phyloP scores from a whole-genome alignment of 2,329 filamentous ascomycete genomes.

The Cadophora gregata region DNA sequence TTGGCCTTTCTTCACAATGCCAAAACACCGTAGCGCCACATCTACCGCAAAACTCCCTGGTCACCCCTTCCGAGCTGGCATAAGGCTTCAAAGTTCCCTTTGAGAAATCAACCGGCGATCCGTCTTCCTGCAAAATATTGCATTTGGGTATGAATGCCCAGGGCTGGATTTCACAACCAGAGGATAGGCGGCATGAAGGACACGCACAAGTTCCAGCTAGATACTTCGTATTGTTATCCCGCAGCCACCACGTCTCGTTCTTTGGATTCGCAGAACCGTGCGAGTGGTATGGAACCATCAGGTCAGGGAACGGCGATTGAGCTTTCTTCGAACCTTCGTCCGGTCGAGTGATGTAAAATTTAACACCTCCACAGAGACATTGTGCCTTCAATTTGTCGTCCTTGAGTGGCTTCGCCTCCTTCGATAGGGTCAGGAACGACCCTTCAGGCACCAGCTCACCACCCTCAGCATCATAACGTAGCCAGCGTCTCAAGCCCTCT shows the following conservation, averaged over 20 bases:
- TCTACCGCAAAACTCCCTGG: conserved; percentile 64
- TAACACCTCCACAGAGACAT: conserved; percentile 61
- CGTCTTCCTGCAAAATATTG: conserved; percentile 57
- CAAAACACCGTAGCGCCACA: conserved; percentile 73
- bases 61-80: conserved; percentile 57
- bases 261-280: conserved; percentile 49
- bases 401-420: background rate
- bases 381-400: conserved; percentile 47
- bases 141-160: conserved; percentile 70
- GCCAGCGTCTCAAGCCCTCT: conserved; percentile 28
- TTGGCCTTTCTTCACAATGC: conserved; percentile 58
- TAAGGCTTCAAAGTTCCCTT: conserved; percentile 57
- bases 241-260: conserved; percentile 31
- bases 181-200: conserved; percentile 62
- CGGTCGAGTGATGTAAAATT: conserved; percentile 63
- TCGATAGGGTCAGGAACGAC: conserved; percentile 16
- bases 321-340: conserved; percentile 51
- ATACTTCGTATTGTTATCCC: conserved; percentile 53
- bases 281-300: conserved; percentile 56
- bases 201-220: conserved; percentile 67
- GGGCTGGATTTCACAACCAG: conserved; percentile 67
- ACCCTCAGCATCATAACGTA: conserved; percentile 21
- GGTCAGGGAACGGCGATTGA: conserved; percentile 58
- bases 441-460: conserved; percentile 26
- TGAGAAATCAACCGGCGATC: conserved; percentile 45